These are phyloP conservation scores for Cordia subcordata DNA, from an alignment of 257 asterid genomes.

Conservation along the genomic window DNA sequence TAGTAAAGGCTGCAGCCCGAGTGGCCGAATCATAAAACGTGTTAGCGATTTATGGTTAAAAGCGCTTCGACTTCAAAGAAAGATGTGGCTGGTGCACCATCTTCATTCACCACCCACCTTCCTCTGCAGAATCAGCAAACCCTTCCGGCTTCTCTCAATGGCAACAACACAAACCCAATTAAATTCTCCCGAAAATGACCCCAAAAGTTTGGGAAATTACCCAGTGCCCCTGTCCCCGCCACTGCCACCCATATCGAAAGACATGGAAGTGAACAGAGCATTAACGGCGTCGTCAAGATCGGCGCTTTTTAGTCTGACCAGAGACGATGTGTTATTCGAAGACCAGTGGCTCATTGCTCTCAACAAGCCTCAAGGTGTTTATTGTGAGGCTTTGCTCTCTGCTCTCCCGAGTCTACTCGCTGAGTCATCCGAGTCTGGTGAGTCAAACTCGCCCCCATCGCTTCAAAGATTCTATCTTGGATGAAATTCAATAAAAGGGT, in stretches of 20 bases:
- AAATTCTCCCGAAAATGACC: conserved; percentile 17
- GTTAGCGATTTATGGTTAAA: too few species aligned
- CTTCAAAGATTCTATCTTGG: background rate
- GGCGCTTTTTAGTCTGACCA: conserved; percentile 55
- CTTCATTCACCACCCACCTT: conserved; percentile 1
- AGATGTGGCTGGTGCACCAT: conserved; percentile 4
- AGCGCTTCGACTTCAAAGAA: too few species aligned
- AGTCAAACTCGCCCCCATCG: background rate
- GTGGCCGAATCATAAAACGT: background rate
- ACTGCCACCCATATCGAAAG: conserved; percentile 58
- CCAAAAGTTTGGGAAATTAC: conserved; percentile 24
- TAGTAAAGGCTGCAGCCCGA: background rate
- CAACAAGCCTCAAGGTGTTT: conserved; percentile 81
- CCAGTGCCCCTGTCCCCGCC: conserved; percentile 81
- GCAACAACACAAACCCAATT: conserved; percentile 37
- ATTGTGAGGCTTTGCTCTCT: conserved; percentile 64
- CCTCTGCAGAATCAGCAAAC: conserved; percentile 14
- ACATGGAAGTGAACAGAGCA: conserved; percentile 70
- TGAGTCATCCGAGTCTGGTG: conserved; percentile 41
- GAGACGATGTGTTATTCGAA: conserved; percentile 64
- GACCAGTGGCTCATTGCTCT: conserved; percentile 88
- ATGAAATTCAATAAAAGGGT: too few species aligned
- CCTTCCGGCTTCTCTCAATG: conserved; percentile 31
- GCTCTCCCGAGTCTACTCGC: conserved; percentile 43
- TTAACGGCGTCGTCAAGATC: conserved; percentile 75